A percentile compares a stretch with the other conserved stretches of the same genome.
Evolutionary conservation across 345 rosid genomes (phyloP).

Genomic region (Psidium guajava): DNA sequence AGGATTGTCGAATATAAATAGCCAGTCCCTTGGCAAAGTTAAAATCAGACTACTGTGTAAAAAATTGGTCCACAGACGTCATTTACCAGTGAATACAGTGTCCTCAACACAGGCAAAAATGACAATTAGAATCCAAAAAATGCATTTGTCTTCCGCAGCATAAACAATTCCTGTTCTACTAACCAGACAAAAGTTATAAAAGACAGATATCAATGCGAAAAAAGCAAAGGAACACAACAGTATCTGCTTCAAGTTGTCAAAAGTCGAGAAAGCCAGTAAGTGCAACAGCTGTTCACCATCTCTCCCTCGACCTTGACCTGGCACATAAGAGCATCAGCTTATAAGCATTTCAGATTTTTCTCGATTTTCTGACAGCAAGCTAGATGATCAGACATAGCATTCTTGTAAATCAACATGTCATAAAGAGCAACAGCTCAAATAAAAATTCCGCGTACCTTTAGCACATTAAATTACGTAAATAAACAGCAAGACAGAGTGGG

Average conservation of each 20-base stretch:
- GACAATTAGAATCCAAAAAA: not conserved
- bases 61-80: not conserved
- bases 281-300: constrained; percentile 39
- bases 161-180: constrained; percentile 24
- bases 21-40: not conserved
- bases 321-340: not conserved
- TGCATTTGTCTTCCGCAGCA: constrained; percentile 1
- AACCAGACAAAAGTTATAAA: constrained; percentile 21
- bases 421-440: not conserved
- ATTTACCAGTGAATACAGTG: not conserved
- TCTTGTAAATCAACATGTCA: not conserved
- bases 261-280: not conserved
- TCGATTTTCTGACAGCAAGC: not conserved
- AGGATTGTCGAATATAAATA: not conserved
- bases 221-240: constrained; percentile 17
- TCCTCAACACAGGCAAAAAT: not conserved
- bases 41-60: not conserved
- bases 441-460: not conserved
- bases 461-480: not conserved
- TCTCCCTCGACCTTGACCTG: constrained; percentile 56
- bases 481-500: not conserved
- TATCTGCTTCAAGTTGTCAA: constrained; percentile 18
- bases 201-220: not conserved
- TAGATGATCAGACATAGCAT: not conserved
- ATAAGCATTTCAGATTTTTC: not conserved